Base-by-base conservation (phyloP, 2,329 filamentous ascomycete species). In the Fusarium penzigii region DNA sequence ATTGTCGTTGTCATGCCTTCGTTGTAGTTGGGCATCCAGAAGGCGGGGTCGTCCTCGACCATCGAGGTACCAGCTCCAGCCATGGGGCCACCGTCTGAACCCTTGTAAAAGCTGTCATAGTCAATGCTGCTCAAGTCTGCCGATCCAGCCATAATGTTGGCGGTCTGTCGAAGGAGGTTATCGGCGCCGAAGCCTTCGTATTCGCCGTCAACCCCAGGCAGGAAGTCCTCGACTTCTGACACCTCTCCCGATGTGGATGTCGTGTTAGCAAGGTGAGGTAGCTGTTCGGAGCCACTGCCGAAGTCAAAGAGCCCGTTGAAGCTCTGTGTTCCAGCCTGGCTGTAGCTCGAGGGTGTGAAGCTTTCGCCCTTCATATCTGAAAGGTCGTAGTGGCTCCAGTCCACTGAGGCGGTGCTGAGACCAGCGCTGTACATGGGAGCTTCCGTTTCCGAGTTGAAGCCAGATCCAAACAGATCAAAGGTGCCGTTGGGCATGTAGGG, bases 201-300 rank as follows among this genome's bases (percentile, higher is more conserved):
- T 44, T 78, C 75, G 55, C 80, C 79, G 34, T 73, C 72, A 56
- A 76, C 73, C 57, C 76, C 72, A 46, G 72, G 73, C 46, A 78
- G 70, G 53, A 80, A 78, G 58, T 87, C 85, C 55, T 87, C 85
- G 6, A 83, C 83, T 65, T 87, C 84, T 10, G 84, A 87, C 9
- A 87, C 84, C 54, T 88, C 84, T 36, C 85, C 85, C 12, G 85
- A 88, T 9, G 83, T 86, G 10, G 83, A 84, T 1, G 80, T 82
- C 46, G 76, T 77, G 64, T 81, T 75, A 55, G 82, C 80, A 62
- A 86, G 67, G 44, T 79, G 74, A 45, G 78, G 76, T 29, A 79
- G 75, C 56, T 79, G 80, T 63, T 83, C 81, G n/a, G 76, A 79
- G 56, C 76, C 79, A 59, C 70, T 75, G 57, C 69, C 70, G 48